Conservation (phyloP, 2,329 filamentous ascomycete genomes). For the Plectosphaerella sp. region DNA sequence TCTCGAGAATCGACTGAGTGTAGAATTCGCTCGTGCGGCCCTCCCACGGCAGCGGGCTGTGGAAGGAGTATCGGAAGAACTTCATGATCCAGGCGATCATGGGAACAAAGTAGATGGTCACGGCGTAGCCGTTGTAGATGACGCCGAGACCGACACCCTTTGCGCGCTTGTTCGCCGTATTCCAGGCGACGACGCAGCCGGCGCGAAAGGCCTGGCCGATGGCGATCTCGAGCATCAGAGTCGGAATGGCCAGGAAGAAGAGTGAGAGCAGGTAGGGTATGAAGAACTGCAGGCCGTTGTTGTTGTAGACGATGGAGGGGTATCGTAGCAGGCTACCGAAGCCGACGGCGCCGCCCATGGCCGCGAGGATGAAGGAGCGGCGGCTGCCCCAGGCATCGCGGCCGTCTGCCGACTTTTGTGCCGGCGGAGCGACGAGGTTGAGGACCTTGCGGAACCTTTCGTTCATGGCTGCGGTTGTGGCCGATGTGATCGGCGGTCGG, state of each 20-base stretch:
- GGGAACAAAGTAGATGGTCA: conserved; percentile 49
- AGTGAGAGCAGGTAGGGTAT: conserved; percentile 49
- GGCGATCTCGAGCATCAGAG: conserved; percentile 52
- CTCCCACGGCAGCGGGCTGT: conserved; percentile 47
- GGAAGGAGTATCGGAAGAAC: conserved; percentile 49
- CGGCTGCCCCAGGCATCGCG: conserved; percentile 43
- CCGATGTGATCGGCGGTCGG: too few relatives aligned
- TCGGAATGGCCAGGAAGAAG: conserved; percentile 47
- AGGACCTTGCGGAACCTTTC: conserved; percentile 8
- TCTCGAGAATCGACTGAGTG: conserved; percentile 3
- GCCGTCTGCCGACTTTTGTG: conserved; percentile 18
- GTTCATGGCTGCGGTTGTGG: neutral
- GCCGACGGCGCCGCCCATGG: conserved; percentile 49
- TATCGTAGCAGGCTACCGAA: conserved; percentile 51
- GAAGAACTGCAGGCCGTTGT: conserved; percentile 53
- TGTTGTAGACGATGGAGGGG: conserved; percentile 52
- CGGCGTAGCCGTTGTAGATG: conserved; percentile 44
- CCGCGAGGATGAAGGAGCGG: conserved; percentile 41
- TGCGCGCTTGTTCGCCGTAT: conserved; percentile 41
- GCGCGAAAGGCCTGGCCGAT: conserved; percentile 61
- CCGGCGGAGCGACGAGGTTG: conserved; percentile 15
- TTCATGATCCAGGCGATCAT: conserved; percentile 52
- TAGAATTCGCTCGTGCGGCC: conserved; percentile 38
- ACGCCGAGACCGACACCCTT: conserved; percentile 47
- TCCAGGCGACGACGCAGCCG: conserved; percentile 45